Evolutionary conservation across 2,329 filamentous ascomycete genomes (phyloP).

Genomic region (Rachicladosporium sp.): DNA sequence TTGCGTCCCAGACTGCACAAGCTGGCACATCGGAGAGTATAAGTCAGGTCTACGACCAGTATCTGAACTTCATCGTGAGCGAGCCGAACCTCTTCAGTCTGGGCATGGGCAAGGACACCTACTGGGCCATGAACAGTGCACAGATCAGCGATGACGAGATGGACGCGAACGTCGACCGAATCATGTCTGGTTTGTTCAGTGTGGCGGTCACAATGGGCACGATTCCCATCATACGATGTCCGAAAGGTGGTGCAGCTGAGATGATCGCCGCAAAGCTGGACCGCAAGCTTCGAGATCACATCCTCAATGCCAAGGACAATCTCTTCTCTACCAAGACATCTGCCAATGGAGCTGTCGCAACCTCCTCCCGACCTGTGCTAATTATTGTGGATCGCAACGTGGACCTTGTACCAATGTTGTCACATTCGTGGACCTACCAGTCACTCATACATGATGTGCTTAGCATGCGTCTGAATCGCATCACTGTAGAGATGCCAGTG

Average conservation of each 20-base stretch:
- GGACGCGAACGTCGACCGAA: slow-evolving; percentile 74
- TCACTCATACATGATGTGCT: slow-evolving; percentile 71
- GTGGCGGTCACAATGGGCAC: slow-evolving; percentile 96
- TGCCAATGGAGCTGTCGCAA: slow-evolving; percentile 47
- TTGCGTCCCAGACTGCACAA: slow-evolving; percentile 74
- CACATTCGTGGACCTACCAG: slow-evolving; percentile 86
- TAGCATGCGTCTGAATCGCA: slow-evolving; percentile 77
- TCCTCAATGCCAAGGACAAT: slow-evolving; percentile 95
- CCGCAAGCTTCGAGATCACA: slow-evolving; percentile 88
- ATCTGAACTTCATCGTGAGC: slow-evolving; percentile 91
- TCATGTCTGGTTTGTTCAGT: slow-evolving; percentile 93
- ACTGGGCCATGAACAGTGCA: slow-evolving; percentile 92
- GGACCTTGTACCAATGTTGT: slow-evolving; percentile 95
- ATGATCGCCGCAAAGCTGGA: slow-evolving; percentile 91
- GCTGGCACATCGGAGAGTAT: slow-evolving; percentile 81
- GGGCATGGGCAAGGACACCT: slow-evolving; percentile 84
- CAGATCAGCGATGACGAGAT: slow-evolving; percentile 83
- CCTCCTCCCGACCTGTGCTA: slow-evolving; percentile 72
- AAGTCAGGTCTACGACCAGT: slow-evolving; percentile 88
- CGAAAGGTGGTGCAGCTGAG: slow-evolving; percentile 84
- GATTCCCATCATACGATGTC: slow-evolving; percentile 90
- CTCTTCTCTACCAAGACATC: slow-evolving; percentile 64
- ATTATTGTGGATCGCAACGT: slow-evolving; percentile 92
- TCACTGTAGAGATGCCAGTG: slow-evolving; percentile 73
- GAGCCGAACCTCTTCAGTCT: slow-evolving; percentile 93